Evolutionary conservation across 169 alveolate genomes (phyloP).

Genomic region (Plasmodium adleri): DNA sequence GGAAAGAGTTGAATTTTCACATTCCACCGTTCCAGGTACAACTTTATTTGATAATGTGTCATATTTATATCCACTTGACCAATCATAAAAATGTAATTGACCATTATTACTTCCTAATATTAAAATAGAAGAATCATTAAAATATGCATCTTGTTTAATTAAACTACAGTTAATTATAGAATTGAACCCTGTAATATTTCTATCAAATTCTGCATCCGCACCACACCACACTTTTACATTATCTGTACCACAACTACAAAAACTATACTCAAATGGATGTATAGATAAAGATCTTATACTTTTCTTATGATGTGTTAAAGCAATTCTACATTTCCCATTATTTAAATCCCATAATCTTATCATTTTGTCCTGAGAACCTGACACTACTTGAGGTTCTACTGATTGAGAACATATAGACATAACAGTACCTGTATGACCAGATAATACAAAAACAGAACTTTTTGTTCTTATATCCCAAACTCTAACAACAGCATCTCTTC

Average conservation of each 20-base stretch:
- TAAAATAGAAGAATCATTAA: conserved; percentile 91
- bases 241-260: conserved; percentile 98
- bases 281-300: conserved; percentile 95
- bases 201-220: conserved; percentile 88
- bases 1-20: conserved; percentile 96
- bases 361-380: conserved; percentile 97
- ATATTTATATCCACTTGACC: conserved; percentile 96
- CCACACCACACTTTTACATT: conserved; percentile 96
- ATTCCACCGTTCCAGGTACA: conserved; percentile 97
- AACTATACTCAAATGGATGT: conserved; percentile 97
- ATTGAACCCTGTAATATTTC: conserved; percentile 91
- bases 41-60: conserved; percentile 91
- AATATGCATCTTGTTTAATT: conserved; percentile 89
- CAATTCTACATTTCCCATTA: conserved; percentile 95
- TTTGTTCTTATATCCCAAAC: conserved; percentile 99
- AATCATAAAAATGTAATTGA: conserved; percentile 97
- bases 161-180: conserved; percentile 95
- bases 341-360: conserved; percentile 98
- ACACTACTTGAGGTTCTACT: conserved; percentile 96
- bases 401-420: conserved; percentile 93
- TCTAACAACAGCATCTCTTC: conserved; percentile 98
- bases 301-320: conserved; percentile 98
- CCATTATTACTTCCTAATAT: conserved; percentile 98
- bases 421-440: conserved; percentile 97
- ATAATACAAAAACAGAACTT: conserved; percentile 92